These are phyloP conservation scores for Wallacemonas collosoma DNA, from an alignment of 208 protist genomes.

Conservation along the genomic window DNA sequence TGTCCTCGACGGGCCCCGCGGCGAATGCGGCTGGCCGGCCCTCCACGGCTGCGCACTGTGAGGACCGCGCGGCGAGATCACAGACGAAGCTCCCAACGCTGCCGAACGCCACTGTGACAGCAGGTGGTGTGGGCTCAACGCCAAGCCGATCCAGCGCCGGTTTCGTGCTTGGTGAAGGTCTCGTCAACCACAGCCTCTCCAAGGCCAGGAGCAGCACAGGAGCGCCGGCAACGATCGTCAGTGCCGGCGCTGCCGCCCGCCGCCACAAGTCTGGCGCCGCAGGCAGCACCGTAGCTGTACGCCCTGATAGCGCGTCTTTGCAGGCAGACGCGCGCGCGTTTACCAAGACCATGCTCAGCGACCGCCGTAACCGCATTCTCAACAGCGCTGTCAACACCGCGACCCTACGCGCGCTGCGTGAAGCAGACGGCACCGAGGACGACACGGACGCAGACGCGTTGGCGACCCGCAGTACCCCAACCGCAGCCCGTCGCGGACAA, in stretches of 20 bases:
- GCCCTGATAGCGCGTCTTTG: conserved; percentile 3
- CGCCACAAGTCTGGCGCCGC: conserved; percentile 2
- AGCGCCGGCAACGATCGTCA: too few relatives aligned
- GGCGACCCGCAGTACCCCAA: too few relatives aligned
- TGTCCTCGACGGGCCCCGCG: not conserved
- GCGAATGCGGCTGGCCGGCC: not conserved
- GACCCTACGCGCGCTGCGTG: conserved; percentile 12
- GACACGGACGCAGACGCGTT: not conserved
- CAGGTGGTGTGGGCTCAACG: too few relatives aligned
- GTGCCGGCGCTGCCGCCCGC: not conserved
- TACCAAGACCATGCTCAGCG: not conserved
- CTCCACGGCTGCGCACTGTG: not conserved
- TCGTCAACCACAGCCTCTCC: too few relatives aligned
- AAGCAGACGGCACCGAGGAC: not conserved
- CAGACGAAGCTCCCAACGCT: too few relatives aligned
- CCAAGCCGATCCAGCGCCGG: too few relatives aligned
- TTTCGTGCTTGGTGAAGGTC: too few relatives aligned
- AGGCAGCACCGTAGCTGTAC: conserved; percentile 4
- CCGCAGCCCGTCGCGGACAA: too few relatives aligned
- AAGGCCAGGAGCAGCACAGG: too few relatives aligned
- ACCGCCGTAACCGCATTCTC: conserved; percentile 10
- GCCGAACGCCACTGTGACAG: too few relatives aligned
- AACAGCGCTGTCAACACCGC: conserved; percentile 15
- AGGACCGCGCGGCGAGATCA: too few relatives aligned
- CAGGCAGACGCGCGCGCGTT: not conserved